Percentiles rank a stretch among this genome's conserved stretches.
These are phyloP conservation scores for Calocera cornea DNA, from an alignment of 768 basidiomycete genomes.

Conservation along the genomic window DNA sequence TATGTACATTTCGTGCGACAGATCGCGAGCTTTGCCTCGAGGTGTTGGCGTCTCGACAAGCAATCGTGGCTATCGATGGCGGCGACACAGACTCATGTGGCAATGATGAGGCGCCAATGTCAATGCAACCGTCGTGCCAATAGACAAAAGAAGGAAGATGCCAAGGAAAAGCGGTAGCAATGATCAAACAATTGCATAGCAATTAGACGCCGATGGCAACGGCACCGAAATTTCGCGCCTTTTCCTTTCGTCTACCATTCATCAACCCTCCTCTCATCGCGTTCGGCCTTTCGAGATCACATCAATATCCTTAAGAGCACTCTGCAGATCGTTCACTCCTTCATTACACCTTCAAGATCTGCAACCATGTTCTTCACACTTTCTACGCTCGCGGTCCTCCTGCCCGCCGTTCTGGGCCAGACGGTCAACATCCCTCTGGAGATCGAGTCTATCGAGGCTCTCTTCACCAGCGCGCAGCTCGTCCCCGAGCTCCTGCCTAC, in stretches of 20 bases:
- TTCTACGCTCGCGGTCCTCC: conserved; percentile 27
- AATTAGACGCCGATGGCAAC: background rate
- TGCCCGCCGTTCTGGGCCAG: conserved; percentile 37
- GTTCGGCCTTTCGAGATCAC: background rate
- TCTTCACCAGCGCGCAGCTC: conserved; percentile 46
- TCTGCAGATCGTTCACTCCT: background rate
- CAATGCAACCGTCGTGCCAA: background rate
- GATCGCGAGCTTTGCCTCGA: no score
- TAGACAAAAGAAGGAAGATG: background rate
- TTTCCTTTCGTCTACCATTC: background rate
- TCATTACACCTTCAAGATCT: background rate
- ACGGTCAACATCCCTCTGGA: conserved; percentile 29
- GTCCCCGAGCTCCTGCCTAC: conserved; percentile 46
- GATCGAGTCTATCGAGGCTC: conserved; percentile 50
- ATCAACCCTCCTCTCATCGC: background rate
- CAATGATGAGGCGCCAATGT: background rate
- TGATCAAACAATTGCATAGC: background rate
- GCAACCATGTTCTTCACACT: conserved; percentile 20
- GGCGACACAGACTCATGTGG: background rate
- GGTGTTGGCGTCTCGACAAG: no score
- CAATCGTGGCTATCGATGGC: no score
- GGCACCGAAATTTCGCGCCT: background rate
- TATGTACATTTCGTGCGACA: no score
- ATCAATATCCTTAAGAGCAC: background rate
- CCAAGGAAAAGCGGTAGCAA: background rate